Percentiles rank a stretch among this genome's conserved stretches.
Evolutionary conservation across 371 early-diverging fungal genomes (phyloP).

Genomic region (Funneliformis caledonium): DNA sequence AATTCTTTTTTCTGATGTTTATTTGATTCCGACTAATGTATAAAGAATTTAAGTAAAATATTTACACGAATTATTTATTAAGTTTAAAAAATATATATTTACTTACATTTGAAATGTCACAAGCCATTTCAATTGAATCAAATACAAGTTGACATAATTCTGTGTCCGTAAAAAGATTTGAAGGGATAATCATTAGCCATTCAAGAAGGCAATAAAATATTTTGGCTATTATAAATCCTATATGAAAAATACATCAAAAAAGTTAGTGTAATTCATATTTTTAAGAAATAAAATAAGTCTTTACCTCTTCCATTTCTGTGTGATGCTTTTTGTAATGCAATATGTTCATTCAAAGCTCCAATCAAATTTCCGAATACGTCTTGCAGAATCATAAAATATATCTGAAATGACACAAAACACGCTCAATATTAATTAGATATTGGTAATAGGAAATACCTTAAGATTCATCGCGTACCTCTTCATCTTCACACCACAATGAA

Average conservation of each 20-base stretch:
- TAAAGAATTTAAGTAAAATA: neutral
- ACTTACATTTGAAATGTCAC: slow-evolving; percentile 44
- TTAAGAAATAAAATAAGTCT: neutral
- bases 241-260: neutral
- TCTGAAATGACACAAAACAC: neutral
- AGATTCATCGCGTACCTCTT: slow-evolving; percentile 54
- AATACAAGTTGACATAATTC: slow-evolving; percentile 72
- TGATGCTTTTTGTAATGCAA: slow-evolving; percentile 60
- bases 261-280: neutral
- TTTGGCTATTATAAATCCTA: slow-evolving; percentile 63
- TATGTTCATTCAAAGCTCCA: slow-evolving; percentile 71
- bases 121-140: slow-evolving; percentile 71
- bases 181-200: slow-evolving; percentile 78
- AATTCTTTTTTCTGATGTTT: neutral
- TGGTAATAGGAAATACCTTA: too few species aligned
- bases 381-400: slow-evolving; percentile 54
- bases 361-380: slow-evolving; percentile 69
- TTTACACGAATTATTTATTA: neutral
- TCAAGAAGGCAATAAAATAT: slow-evolving; percentile 75
- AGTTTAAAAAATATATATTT: neutral
- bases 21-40: slow-evolving; percentile 21
- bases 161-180: slow-evolving; percentile 62
- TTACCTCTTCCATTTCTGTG: slow-evolving; percentile 51
- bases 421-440: too few species aligned
- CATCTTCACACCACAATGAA: slow-evolving; percentile 55